These are phyloP conservation scores for Marvania coccoides DNA, from an alignment of 139 green algal species.

Conservation along the genomic window DNA sequence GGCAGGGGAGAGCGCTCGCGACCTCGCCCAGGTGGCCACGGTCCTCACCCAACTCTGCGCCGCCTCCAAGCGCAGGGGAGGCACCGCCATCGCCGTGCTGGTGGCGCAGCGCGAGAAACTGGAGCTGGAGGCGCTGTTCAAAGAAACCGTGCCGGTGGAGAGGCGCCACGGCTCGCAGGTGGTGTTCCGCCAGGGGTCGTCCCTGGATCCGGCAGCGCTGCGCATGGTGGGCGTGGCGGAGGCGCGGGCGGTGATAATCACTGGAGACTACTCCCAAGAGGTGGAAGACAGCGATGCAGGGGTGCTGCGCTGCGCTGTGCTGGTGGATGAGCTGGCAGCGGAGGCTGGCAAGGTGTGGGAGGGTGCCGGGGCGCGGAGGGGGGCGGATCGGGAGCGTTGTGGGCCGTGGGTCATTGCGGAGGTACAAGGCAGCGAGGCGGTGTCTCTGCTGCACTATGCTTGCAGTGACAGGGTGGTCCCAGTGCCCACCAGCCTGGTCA, in stretches of 20 bases:
- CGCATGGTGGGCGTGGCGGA: neutral
- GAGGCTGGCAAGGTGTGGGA: neutral
- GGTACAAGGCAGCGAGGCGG: conserved; percentile 11
- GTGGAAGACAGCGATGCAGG: conserved; percentile 1
- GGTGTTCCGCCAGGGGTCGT: conserved; percentile 47
- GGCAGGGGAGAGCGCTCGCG: conserved; percentile 21
- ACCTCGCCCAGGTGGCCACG: conserved; percentile 31
- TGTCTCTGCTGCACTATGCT: conserved; percentile 35
- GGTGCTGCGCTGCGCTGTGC: neutral
- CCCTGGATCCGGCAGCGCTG: conserved; percentile 16
- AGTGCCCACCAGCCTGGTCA: conserved; percentile 44
- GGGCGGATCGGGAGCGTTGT: neutral
- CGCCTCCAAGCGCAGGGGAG: conserved; percentile 21
- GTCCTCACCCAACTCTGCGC: conserved; percentile 34
- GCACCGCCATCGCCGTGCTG: conserved; percentile 22
- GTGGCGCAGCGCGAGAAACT: conserved; percentile 40
- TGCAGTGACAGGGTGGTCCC: conserved; percentile 41
- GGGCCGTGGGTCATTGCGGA: neutral
- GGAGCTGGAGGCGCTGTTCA: conserved; percentile 45
- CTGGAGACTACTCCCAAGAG: neutral
- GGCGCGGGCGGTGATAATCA: conserved; percentile 10
- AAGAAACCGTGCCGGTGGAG: conserved; percentile 1
- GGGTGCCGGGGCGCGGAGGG: neutral
- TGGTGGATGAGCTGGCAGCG: conserved; percentile 6
- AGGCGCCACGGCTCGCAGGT: conserved; percentile 30